phyloP scores from a whole-genome alignment of 2,329 filamentous ascomycete species.

The Fusarium transvaalense region DNA sequence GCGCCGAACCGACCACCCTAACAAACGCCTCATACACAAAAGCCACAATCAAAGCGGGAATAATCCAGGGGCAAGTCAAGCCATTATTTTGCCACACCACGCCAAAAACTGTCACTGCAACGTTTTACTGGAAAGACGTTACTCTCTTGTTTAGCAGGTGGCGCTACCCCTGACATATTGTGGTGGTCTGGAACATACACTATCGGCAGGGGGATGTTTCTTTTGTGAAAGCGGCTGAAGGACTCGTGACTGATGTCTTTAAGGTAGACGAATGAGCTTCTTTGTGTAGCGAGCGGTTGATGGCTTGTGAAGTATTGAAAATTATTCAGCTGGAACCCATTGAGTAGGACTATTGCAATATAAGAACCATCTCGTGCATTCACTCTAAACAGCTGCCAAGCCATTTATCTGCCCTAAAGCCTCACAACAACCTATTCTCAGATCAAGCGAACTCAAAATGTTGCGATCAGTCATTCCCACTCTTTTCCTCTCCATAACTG shows the following conservation, averaged over 20 bases:
- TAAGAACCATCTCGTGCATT: neutral
- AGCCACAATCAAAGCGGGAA: neutral
- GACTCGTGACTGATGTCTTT: neutral
- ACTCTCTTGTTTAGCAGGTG: neutral
- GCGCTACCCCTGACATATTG: neutral
- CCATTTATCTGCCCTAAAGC: neutral
- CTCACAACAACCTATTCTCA: neutral
- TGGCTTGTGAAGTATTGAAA: neutral
- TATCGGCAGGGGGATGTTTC: neutral
- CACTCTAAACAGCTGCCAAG: neutral
- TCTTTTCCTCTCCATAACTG: neutral
- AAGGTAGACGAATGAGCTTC: neutral
- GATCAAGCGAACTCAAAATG: too few species aligned
- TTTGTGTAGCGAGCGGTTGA: neutral
- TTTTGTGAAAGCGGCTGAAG: neutral
- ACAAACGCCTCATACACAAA: neutral
- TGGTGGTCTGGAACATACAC: neutral
- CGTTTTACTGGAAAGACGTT: neutral
- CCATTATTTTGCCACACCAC: neutral
- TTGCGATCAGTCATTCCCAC: neutral
- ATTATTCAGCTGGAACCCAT: neutral
- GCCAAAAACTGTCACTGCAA: neutral
- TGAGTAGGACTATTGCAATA: accelerated
- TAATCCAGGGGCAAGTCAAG: neutral
- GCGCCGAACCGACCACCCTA: neutral